Evolutionary conservation across 352 stramenopile species (phyloP).

Genomic region (Phytophthora syringae): DNA sequence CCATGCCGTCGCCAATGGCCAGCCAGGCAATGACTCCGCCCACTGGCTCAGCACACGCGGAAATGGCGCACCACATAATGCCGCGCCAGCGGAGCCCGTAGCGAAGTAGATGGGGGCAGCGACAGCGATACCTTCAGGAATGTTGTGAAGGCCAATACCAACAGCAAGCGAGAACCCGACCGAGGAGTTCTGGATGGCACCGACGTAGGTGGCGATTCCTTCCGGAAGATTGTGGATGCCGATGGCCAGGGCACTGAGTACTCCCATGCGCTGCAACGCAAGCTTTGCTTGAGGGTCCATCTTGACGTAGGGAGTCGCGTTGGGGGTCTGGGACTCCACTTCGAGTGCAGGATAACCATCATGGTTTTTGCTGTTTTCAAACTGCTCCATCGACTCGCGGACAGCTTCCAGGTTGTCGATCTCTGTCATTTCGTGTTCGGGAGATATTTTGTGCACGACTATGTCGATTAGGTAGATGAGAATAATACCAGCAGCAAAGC

Average conservation of each 20-base stretch:
- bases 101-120: conserved; percentile 97
- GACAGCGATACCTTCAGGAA: conserved; percentile 96
- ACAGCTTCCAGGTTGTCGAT: conserved; percentile 40
- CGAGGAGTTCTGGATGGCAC: conserved; percentile 85
- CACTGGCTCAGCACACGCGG: conserved; percentile 88
- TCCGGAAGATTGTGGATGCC: conserved; percentile 96
- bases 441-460: conserved; percentile 48
- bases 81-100: conserved; percentile 93
- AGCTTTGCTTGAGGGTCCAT: conserved; percentile 33
- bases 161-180: conserved; percentile 93
- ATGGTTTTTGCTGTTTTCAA: conserved; percentile 26
- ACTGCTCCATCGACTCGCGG: conserved; percentile 39
- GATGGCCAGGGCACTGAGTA: conserved; percentile 92
- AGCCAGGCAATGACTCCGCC: conserved; percentile 89
- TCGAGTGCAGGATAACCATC: conserved; percentile 10
- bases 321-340: conserved; percentile 36
- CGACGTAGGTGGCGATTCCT: conserved; percentile 95
- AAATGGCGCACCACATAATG: conserved; percentile 93
- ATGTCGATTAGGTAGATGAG: conserved; percentile 60
- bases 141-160: conserved; percentile 97
- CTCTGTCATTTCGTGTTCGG: conserved; percentile 40
- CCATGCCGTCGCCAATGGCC: conserved; percentile 79
- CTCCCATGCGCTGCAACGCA: conserved; percentile 81
- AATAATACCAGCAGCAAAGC: conserved; percentile 86
- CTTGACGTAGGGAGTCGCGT: conserved; percentile 26